These are phyloP conservation scores for Papiliotrema fonsecae DNA, from an alignment of 1,284 basidiomycete genomes.

Conservation along the genomic window DNA sequence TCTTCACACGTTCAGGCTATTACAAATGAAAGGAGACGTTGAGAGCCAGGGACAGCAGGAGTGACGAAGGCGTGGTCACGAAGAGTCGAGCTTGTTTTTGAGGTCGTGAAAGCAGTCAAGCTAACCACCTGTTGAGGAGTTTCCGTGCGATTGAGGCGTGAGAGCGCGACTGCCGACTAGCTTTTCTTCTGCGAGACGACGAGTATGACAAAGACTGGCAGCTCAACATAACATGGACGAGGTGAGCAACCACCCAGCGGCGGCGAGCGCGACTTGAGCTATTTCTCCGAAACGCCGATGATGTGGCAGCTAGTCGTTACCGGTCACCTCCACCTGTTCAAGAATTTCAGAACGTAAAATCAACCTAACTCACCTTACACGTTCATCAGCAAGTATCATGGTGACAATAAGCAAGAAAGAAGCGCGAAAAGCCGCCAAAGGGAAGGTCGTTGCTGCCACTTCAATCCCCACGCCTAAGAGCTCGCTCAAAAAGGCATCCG, in stretches of 20 bases:
- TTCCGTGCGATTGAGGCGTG: too few species aligned
- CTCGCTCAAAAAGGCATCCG: neutral
- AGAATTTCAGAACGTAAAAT: slow-evolving; percentile 2
- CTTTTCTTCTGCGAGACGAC: too few species aligned
- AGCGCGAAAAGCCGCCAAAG: slow-evolving; percentile 17
- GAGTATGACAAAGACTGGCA: too few species aligned
- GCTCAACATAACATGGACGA: too few species aligned
- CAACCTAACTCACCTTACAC: neutral
- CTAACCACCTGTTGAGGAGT: too few species aligned
- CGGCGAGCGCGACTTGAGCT: neutral
- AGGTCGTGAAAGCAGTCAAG: too few species aligned
- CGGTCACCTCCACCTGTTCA: neutral
- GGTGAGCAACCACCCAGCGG: too few species aligned
- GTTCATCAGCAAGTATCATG: slow-evolving; percentile 17
- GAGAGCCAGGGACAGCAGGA: neutral
- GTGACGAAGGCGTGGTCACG: neutral
- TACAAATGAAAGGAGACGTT: too few species aligned
- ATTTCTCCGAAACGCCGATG: neutral
- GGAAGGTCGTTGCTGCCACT: slow-evolving; percentile 15
- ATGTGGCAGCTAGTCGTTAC: neutral
- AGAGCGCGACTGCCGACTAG: too few species aligned
- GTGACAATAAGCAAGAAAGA: slow-evolving; percentile 34
- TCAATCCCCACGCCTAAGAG: slow-evolving; percentile 1
- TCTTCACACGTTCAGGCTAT: too few species aligned
- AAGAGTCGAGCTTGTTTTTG: too few species aligned